These are phyloP conservation scores for Zasmidium cellare DNA, from an alignment of 2,329 filamentous ascomycete species.

Conservation along the genomic window DNA sequence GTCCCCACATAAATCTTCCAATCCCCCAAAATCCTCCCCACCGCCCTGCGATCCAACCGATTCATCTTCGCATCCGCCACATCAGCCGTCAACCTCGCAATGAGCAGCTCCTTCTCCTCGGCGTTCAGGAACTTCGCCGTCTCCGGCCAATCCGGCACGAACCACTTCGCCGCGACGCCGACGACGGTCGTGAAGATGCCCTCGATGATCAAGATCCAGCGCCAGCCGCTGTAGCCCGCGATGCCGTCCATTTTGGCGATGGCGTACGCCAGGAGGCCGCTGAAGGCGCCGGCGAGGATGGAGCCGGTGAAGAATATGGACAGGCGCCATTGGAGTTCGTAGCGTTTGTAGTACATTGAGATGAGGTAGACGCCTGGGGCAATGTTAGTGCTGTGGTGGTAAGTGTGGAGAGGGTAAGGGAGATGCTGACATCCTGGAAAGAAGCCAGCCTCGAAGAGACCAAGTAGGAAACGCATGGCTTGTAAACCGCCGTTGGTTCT, in stretches of 20 bases:
- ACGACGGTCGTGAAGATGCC: conserved; percentile 56
- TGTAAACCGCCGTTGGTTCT: conserved; percentile 11
- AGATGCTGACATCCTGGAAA: background rate
- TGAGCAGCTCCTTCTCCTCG: conserved; percentile 55
- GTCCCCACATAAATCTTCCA: conserved; percentile 54
- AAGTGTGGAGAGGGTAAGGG: too few relatives aligned
- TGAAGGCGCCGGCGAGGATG: conserved; percentile 40
- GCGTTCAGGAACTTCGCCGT: conserved; percentile 53
- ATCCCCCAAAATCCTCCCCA: conserved; percentile 49
- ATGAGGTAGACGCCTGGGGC: conserved; percentile 36
- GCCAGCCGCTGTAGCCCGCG: conserved; percentile 41
- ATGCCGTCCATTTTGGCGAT: conserved; percentile 50
- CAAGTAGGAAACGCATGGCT: conserved; percentile 56
- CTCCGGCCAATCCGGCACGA: conserved; percentile 53
- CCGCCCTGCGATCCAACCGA: conserved; percentile 50
- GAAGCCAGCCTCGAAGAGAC: conserved; percentile 67
- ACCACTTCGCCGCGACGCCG: conserved; percentile 48
- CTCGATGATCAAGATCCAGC: conserved; percentile 65
- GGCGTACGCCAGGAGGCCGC: conserved; percentile 28
- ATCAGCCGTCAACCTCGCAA: conserved; percentile 52
- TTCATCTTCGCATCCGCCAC: conserved; percentile 52
- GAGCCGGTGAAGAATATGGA: conserved; percentile 20
- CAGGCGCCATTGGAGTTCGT: conserved; percentile 22
- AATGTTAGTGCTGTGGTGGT: too few relatives aligned
- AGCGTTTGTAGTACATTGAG: conserved; percentile 22